Evolutionary conservation across 176 grass and related monocot species (phyloP).

Genomic region (Tillandsia fasciculata): DNA sequence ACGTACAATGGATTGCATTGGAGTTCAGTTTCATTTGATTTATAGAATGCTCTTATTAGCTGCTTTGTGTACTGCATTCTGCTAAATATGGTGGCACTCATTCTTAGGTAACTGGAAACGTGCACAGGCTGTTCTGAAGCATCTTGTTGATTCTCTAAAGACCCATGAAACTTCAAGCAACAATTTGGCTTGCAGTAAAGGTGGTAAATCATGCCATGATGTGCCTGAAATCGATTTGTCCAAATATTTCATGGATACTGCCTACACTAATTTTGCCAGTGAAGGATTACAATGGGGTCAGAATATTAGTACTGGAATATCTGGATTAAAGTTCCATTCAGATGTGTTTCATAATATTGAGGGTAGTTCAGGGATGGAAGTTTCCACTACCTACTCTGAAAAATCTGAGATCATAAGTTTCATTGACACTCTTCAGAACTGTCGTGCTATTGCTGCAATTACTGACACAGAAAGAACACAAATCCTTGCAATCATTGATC

Average conservation of each 20-base stretch:
- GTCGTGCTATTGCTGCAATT: slow-evolving; percentile 29
- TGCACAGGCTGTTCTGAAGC: slow-evolving; percentile 44
- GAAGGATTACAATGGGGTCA: slow-evolving; percentile 69
- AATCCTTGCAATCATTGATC: slow-evolving; percentile 72
- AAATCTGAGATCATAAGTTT: slow-evolving; percentile 45
- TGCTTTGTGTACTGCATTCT: background rate
- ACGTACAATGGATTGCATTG: background rate
- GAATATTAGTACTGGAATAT: slow-evolving; percentile 30
- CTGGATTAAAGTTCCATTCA: slow-evolving; percentile 38
- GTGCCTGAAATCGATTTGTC: slow-evolving; percentile 56
- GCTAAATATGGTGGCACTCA: background rate
- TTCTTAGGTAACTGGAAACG: slow-evolving; percentile 77
- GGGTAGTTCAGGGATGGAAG: slow-evolving; percentile 24
- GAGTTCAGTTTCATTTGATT: background rate
- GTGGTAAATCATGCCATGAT: slow-evolving; percentile 23
- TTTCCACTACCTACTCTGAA: slow-evolving; percentile 29
- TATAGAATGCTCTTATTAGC: background rate
- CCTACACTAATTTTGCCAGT: slow-evolving; percentile 33
- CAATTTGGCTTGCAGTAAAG: slow-evolving; percentile 27
- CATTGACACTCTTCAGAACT: slow-evolving; percentile 35
- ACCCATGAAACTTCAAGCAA: slow-evolving; percentile 20
- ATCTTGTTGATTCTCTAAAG: slow-evolving; percentile 61
- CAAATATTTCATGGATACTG: slow-evolving; percentile 37
- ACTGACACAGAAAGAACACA: slow-evolving; percentile 50
- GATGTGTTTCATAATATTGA: slow-evolving; percentile 34